phyloP scores from a whole-genome alignment of 192 early-diverging fungal genomes.

The Rhizophagus sp. region DNA sequence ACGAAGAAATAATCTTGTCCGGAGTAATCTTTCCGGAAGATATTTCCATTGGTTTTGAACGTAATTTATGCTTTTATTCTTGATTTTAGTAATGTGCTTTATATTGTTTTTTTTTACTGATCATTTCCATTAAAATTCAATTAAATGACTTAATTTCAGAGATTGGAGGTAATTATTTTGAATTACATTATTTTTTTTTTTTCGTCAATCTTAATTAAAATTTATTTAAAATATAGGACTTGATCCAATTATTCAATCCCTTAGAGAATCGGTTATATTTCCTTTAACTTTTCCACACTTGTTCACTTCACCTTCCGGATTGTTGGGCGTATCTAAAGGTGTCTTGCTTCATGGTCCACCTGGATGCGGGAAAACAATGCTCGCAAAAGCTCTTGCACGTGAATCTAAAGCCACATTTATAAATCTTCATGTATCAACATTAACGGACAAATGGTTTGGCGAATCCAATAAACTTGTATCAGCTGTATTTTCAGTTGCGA shows the following conservation, averaged over 20 bases:
- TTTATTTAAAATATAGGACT: slow-evolving; percentile 66
- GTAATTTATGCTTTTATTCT: slow-evolving; percentile 41
- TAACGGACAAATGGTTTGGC: slow-evolving; percentile 99
- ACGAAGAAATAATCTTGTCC: slow-evolving; percentile 91
- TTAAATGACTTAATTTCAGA: slow-evolving; percentile 28
- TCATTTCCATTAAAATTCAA: neutral
- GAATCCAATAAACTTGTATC: slow-evolving; percentile 94
- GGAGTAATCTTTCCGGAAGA: slow-evolving; percentile 96
- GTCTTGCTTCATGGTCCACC: slow-evolving; percentile 95
- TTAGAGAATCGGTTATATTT: slow-evolving; percentile 96
- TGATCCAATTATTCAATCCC: slow-evolving; percentile 85
- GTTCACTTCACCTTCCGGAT: slow-evolving; percentile 79
- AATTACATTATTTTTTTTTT: neutral
- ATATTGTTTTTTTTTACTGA: too few species aligned
- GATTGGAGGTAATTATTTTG: slow-evolving; percentile 23
- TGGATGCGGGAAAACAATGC: slow-evolving; percentile 97
- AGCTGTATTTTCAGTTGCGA: slow-evolving; percentile 90
- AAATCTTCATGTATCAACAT: slow-evolving; percentile 94
- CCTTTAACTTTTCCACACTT: slow-evolving; percentile 92
- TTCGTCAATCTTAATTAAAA: neutral
- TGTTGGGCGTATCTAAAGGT: slow-evolving; percentile 92
- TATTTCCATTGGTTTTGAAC: slow-evolving; percentile 79
- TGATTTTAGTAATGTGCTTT: neutral
- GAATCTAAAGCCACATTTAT: slow-evolving; percentile 98
- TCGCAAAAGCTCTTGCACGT: slow-evolving; percentile 96